Base-by-base conservation (phyloP, 2,329 filamentous ascomycete species). In the Aspergillus melleus region DNA sequence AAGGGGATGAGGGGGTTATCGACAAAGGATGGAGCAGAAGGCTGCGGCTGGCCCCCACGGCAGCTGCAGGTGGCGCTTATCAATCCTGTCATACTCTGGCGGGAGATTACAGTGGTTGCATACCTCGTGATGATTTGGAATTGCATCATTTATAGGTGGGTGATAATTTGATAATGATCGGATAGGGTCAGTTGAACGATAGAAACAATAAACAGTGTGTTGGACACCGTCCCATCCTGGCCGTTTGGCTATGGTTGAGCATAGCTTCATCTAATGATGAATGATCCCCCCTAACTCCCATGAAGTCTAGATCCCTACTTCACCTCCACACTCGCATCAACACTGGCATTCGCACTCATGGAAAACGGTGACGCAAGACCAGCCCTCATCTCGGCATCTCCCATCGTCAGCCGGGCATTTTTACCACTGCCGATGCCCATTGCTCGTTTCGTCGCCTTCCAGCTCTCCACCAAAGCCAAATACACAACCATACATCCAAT, bases 401-500 rank as follows among this genome's bases (percentile, higher is more conserved):
- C 66, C 51, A 72, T 54, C 1, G 71, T 74, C 14, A 74, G 49
- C 10, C 66, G 68, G 6, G 62, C 65, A 57, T 72, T 69, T 58
- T 69, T 71, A 16, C 72, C 74, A 59, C 71, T 72, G 8, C 72
- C 73, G 57, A 76, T 74, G 3, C 70, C 64, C 52, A 70, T 69
- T 0, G 69, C 64, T 1, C 88, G 77, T 78, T 91, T 91, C 2
- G 70, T 74, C 73, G 81, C 88, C 72, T 90, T 90, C 84, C 86
- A 91, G 1, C 76, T 68, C 72, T 91, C 88, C 1, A 87, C 80
- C 9, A 86, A 85, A 0, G 75, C 68, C 62, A 90, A 82, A 72
- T 90, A 91, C 6, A 89, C 69, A 1, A 82, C 71, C 0, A 84
- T 78, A 14, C 81, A 83, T 30, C 86, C 76, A 57, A 90, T 83